Percentiles rank a stretch among this genome's conserved stretches.
These are phyloP conservation scores for Aspergillus novoparasiticus DNA, from an alignment of 2,329 filamentous ascomycete species.

Conservation along the genomic window DNA sequence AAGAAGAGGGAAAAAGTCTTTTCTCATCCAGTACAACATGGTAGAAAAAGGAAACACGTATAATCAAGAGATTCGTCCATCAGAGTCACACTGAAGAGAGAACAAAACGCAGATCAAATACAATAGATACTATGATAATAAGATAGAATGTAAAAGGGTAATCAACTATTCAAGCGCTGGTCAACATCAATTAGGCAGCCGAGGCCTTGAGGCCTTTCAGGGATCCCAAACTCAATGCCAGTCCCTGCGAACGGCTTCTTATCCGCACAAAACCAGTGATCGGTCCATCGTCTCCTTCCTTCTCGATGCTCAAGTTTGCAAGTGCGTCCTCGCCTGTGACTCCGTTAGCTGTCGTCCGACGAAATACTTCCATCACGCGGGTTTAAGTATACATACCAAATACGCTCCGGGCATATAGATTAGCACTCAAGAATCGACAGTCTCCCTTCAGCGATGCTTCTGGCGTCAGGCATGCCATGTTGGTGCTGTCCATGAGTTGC, in stretches of 20 bases:
- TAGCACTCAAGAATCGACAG: slow-evolving; percentile 96
- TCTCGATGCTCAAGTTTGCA: slow-evolving; percentile 96
- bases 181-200: slow-evolving; percentile 36
- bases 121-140: slow-evolving; percentile 23
- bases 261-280: slow-evolving; percentile 98
- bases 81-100: slow-evolving; percentile 22
- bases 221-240: slow-evolving; percentile 89
- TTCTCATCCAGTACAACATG: slow-evolving; percentile 32
- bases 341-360: slow-evolving; percentile 23
- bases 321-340: slow-evolving; percentile 89
- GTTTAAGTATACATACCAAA: slow-evolving; percentile 73
- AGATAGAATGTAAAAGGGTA: slow-evolving; percentile 28
- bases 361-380: background rate
- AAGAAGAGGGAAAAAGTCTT: slow-evolving; percentile 15
- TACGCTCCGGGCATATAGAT: slow-evolving; percentile 92
- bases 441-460: slow-evolving; percentile 96
- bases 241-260: slow-evolving; percentile 91
- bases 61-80: slow-evolving; percentile 35
- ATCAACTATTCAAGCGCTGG: slow-evolving; percentile 30
- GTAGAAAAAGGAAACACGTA: slow-evolving; percentile 21
- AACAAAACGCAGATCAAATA: slow-evolving; percentile 24
- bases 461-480: slow-evolving; percentile 97
- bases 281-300: slow-evolving; percentile 91
- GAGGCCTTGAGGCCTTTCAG: slow-evolving; percentile 89
- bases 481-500: slow-evolving; percentile 94